Evolutionary conservation across 108 stramenopile species (phyloP).

Genomic region (Schizochytrium sp.): DNA sequence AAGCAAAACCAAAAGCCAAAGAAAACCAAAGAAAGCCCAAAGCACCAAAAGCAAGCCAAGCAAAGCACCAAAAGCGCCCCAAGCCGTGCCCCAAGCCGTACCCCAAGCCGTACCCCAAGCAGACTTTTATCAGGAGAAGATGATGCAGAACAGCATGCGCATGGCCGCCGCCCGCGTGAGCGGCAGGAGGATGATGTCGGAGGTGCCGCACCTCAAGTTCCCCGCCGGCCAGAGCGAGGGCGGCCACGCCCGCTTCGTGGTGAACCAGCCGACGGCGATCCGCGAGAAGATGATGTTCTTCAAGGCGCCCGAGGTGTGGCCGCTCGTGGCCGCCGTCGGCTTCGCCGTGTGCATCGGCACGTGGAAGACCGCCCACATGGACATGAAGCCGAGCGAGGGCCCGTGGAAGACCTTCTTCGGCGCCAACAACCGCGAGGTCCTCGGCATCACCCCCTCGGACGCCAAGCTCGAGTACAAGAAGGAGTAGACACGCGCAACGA

Average conservation of each 20-base stretch:
- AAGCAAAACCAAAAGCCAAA: neutral
- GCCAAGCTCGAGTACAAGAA: constrained; percentile 10
- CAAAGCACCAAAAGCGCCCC: too few species aligned
- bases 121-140: neutral
- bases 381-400: neutral
- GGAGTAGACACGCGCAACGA: neutral
- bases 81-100: too few species aligned
- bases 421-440: neutral
- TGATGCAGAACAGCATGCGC: neutral
- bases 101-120: too few species aligned
- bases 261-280: neutral
- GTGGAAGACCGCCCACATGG: neutral
- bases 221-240: neutral
- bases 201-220: neutral
- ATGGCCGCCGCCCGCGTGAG: neutral
- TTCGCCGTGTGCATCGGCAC: neutral
- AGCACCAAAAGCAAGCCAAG: neutral
- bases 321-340: neutral
- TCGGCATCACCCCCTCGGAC: neutral
- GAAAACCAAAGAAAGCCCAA: neutral
- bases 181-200: neutral
- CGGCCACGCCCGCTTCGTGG: neutral
- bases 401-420: neutral
- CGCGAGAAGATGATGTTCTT: constrained; percentile 9
- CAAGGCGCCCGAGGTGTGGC: neutral